Conservation (phyloP, 2,329 filamentous ascomycete species). For the Cladobotryum protrusum region DNA sequence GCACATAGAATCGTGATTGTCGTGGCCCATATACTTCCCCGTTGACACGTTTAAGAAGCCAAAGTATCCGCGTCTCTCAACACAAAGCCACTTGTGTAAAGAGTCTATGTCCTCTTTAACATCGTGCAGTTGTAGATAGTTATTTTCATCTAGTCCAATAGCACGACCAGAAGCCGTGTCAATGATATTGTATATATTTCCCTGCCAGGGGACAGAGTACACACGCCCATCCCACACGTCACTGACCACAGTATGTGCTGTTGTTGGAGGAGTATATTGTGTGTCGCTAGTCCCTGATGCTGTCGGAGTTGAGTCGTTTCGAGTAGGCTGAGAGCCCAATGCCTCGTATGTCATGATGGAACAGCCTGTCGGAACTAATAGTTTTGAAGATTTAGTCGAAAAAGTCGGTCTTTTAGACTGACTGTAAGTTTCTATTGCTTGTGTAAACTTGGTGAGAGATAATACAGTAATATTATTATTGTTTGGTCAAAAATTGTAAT, state of each 20-base stretch:
- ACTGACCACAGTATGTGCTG: not conserved
- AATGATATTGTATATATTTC: constrained; percentile 13
- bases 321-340: no score
- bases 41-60: constrained; percentile 8
- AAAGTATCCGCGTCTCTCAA: constrained; percentile 12
- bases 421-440: no score
- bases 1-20: not conserved
- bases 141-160: constrained; percentile 9
- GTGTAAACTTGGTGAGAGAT: no score
- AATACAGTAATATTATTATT: no score
- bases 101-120: not conserved
- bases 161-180: constrained; percentile 5
- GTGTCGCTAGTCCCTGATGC: not conserved
- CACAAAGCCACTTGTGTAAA: constrained; percentile 6
- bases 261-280: not conserved
- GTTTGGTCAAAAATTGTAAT: no score
- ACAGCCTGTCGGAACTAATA: no score
- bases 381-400: no score
- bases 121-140: constrained; percentile 1
- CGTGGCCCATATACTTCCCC: constrained; percentile 9
- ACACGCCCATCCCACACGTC: not conserved
- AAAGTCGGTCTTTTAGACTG: no score
- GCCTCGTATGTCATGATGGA: no score
- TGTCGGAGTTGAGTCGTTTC: no score
- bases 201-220: constrained; percentile 15